Evolutionary conservation across 2,329 filamentous ascomycete genomes (phyloP).

Genomic region (Annulohypoxylon truncatum): DNA sequence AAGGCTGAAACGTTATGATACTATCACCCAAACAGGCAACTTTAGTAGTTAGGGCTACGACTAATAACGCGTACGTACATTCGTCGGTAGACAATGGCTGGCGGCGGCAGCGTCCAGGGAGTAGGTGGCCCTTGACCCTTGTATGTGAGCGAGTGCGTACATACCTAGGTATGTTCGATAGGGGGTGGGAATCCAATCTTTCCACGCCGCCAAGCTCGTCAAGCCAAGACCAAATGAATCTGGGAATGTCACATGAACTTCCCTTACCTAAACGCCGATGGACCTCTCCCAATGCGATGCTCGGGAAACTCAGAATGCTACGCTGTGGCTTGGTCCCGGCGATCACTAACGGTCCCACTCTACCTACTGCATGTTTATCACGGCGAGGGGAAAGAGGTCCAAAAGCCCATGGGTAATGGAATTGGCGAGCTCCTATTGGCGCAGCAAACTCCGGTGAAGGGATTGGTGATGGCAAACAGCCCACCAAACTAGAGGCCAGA

Average conservation of each 20-base stretch:
- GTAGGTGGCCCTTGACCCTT: constrained; percentile 22
- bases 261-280: constrained; percentile 41
- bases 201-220: constrained; percentile 25
- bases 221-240: constrained; percentile 38
- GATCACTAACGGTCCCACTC: constrained; percentile 33
- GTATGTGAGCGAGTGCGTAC: neutral
- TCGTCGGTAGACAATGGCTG: constrained; percentile 11
- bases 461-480: constrained; percentile 29
- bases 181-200: constrained; percentile 37
- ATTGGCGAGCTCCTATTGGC: constrained; percentile 35
- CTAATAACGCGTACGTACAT: constrained; percentile 6
- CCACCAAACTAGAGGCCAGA: constrained; percentile 12
- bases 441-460: constrained; percentile 41
- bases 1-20: constrained; percentile 10
- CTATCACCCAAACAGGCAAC: neutral
- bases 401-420: constrained; percentile 1
- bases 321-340: constrained; percentile 41
- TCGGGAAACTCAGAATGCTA: constrained; percentile 39
- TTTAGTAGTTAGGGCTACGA: neutral
- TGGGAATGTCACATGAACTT: constrained; percentile 43
- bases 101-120: constrained; percentile 5
- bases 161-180: constrained; percentile 12
- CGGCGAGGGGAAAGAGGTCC: constrained; percentile 21
- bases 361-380: constrained; percentile 35
- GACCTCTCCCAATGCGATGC: constrained; percentile 35